Evolutionary conservation across 2,329 filamentous ascomycete species (phyloP).

Genomic region (Cordyceps cicadae): DNA sequence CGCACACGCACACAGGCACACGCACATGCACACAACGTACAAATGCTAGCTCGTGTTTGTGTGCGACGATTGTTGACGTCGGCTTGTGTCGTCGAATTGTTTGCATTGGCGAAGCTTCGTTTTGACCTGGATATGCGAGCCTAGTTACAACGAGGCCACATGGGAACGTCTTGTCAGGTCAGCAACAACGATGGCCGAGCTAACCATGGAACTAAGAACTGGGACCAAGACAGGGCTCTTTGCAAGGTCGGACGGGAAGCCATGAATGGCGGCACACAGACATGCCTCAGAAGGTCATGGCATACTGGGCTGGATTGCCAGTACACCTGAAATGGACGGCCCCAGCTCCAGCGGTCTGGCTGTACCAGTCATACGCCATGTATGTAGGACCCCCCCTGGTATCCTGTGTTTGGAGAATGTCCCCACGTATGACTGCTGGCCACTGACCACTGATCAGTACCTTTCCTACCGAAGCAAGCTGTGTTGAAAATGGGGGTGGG

Average conservation of each 20-base stretch:
- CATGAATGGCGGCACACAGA: slow-evolving; percentile 1
- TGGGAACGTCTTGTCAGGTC: background rate
- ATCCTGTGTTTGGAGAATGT: background rate
- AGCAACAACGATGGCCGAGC: slow-evolving; percentile 3
- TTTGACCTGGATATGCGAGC: background rate
- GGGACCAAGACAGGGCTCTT: background rate
- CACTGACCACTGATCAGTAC: background rate
- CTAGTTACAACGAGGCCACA: background rate
- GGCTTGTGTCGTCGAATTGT: slow-evolving; percentile 7
- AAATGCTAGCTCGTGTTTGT: slow-evolving; percentile 11
- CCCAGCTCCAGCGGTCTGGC: slow-evolving; percentile 10
- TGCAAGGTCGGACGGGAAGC: slow-evolving; percentile 2
- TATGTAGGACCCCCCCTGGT: background rate
- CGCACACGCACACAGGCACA: background rate
- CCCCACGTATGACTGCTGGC: slow-evolving; percentile 2
- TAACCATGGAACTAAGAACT: background rate
- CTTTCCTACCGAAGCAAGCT: slow-evolving; percentile 5
- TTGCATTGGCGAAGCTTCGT: slow-evolving; percentile 7
- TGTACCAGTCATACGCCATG: slow-evolving; percentile 6
- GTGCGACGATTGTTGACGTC: slow-evolving; percentile 4
- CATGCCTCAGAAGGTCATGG: slow-evolving; percentile 10
- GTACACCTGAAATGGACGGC: slow-evolving; percentile 11
- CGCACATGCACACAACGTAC: background rate
- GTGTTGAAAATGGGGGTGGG: slow-evolving; percentile 1
- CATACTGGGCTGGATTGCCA: background rate